These are phyloP conservation scores for Serendipita sp. DNA, from an alignment of 768 basidiomycete species.

Conservation along the genomic window DNA sequence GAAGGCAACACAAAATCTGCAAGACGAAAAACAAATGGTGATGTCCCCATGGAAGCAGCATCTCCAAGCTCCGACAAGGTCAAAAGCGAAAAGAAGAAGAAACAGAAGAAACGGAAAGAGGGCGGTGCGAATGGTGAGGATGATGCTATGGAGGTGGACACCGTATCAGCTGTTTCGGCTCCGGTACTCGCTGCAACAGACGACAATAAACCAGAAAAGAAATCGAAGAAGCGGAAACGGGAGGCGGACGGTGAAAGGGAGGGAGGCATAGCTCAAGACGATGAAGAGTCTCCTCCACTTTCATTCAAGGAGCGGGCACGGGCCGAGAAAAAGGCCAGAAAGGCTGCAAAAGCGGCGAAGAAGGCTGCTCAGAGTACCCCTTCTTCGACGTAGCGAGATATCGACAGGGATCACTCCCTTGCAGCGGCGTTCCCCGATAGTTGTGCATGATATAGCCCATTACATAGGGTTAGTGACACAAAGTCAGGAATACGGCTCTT, in stretches of 20 bases:
- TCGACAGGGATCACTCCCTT: too few species aligned
- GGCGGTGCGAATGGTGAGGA: neutral
- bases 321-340: neutral
- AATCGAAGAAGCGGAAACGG: conserved; percentile 3
- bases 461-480: too few species aligned
- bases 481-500: too few species aligned
- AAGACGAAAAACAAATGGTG: neutral
- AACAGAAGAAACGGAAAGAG: neutral
- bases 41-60: neutral
- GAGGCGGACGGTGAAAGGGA: conserved; percentile 3
- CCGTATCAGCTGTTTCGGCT: neutral
- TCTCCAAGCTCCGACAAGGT: neutral
- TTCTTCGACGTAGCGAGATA: too few species aligned
- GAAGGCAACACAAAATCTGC: neutral
- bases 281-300: neutral
- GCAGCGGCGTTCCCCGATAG: too few species aligned
- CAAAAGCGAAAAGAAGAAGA: neutral
- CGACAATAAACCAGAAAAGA: neutral
- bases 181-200: neutral
- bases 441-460: too few species aligned
- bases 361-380: neutral
- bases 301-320: conserved; percentile 3
- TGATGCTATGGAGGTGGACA: neutral
- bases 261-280: neutral
- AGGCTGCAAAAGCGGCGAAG: neutral